Percentiles rank a stretch among this genome's conserved stretches.
Evolutionary conservation across 2,329 filamentous ascomycete species (phyloP).

Genomic region (Exophiala viscosa): DNA sequence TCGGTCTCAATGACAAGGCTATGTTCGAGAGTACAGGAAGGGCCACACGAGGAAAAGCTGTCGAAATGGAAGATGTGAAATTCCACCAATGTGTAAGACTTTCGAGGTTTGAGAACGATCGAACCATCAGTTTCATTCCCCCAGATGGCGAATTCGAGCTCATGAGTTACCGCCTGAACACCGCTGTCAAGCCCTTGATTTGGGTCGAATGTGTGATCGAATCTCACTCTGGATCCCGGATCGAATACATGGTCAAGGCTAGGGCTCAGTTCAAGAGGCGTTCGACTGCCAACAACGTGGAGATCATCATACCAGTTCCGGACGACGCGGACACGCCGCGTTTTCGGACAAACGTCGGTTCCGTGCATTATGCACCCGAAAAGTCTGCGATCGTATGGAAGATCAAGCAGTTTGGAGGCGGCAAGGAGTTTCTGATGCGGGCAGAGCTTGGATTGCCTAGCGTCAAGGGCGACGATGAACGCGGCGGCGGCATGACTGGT

Average conservation of each 20-base stretch:
- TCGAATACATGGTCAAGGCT: constrained; percentile 99
- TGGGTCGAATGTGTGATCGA: constrained; percentile 99
- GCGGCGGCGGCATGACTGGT: constrained; percentile 94
- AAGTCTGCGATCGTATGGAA: constrained; percentile 99
- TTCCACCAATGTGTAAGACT: constrained; percentile 98
- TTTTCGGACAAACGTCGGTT: constrained; percentile 95
- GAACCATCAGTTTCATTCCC: constrained; percentile 97
- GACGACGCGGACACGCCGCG: constrained; percentile 95
- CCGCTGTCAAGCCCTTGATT: constrained; percentile 95
- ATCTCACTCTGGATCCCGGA: constrained; percentile 87
- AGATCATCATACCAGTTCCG: constrained; percentile 94
- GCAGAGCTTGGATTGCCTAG: constrained; percentile 91
- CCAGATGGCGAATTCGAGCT: constrained; percentile 98
- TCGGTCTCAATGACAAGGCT: constrained; percentile 96
- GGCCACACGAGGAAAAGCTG: constrained; percentile 89
- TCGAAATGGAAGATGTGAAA: constrained; percentile 99
- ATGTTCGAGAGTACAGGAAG: constrained; percentile 99
- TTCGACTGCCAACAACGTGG: constrained; percentile 97
- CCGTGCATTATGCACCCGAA: constrained; percentile 95
- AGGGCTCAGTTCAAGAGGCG: constrained; percentile 97
- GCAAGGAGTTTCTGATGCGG: constrained; percentile 97
- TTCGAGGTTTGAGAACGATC: constrained; percentile 94
- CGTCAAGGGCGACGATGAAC: constrained; percentile 91
- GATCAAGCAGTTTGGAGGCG: constrained; percentile 99
- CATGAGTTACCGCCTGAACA: constrained; percentile 98